Evolutionary conservation across 495 filamentous ascomycete species (phyloP), one percentile per base, ranked within the genome.

Genomic region (Lentithecium fluviatile): DNA sequence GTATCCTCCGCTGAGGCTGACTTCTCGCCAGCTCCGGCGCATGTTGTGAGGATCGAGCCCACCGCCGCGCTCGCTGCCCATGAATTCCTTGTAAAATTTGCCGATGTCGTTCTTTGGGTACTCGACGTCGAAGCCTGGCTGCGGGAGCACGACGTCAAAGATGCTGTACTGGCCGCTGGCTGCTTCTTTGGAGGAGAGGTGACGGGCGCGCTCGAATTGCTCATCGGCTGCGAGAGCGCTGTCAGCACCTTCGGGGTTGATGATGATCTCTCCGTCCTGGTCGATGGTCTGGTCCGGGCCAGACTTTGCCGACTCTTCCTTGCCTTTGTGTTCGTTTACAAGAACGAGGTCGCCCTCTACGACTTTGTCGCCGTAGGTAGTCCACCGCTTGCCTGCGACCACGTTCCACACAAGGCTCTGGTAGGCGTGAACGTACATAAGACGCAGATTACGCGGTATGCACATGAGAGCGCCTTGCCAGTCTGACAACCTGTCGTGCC

Each of bases 391-490:
- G 54, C 86, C 85, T 13, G 82, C 90, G 23, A 85, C 90, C 56
- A 80, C 77, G 75, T 98, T 98, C 92, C 92, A 98, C 8, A 98
- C 87, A 10, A 91, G 80, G 5, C 88, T 92, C 70, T 98, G 94
- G 74, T 95, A 97, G 25, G 95, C 94, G 66, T 98, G 94, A 12
- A 95, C 85, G 65, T 98, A 98, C 89, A 97, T 97, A 36, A 89
- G 79, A 15, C 89, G 84, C 73, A 96, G 79, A 37, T 87, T 86
- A 1, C 91, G 81, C 7, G 83, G 85, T 56, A 97, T 89, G 26
- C 78, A 78, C 69, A 85, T 80, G 52, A 98, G 70, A 0, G 93
- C 91, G 12, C 90, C 91, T 47, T 88, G 78, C 66, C 82, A 91
- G 73, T 98, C 92, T 24, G 71, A 77, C 23, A 63, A 67, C 21